Base-by-base conservation (phyloP, 148 eudicot genomes). In the Fagopyrum tataricum region DNA sequence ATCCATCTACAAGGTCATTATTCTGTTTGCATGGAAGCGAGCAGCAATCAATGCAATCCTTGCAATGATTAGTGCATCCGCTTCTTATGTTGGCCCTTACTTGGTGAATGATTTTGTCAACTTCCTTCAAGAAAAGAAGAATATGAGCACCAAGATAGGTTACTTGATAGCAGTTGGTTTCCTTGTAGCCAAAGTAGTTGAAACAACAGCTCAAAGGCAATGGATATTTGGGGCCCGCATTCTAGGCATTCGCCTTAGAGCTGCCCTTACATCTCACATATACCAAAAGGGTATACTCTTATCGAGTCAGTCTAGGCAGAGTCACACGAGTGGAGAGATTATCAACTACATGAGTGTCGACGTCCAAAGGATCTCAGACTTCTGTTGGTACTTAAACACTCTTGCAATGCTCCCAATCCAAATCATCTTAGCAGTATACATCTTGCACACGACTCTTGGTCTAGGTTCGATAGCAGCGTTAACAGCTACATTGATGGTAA, bases 41-140 rank as follows among this genome's bases (percentile, higher is more conserved):
- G 96, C 96, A 69, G 93, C 89, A 0, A 75, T 91, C 40, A 95
- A 95, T 77, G 98, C 90, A 56, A 74, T 88, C 75, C 88, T 90
- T 77, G 98, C 98, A 12, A 81, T 91, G 55, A 81, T 79, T 17
- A 82, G 84, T 75, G 98, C 98, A 26, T 73, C 46, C 66, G 72
- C 98, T 59, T 95, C 98, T 1, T 95, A 91, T 42, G 94, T 90
- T 3, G 98, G 98, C 40, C 98, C 98, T n/a, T 94, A 94, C 74
- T 80, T 94, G 5, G 88, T 94, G n/a, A 76, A 87, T 23, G 87
- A 82, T 79, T 88, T 86, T 78, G 87, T 88, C 44, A 84, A 82
- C 55, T 86, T 84, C 75, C 48, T 86, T 17, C 79, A 79, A 7
- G 82, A 89, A 37, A 76, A 67, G 56, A 84, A 78, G 78, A 76